Evolutionary conservation across 805 yeast species (phyloP).

Genomic region (Saccharomycopsis microspora): DNA sequence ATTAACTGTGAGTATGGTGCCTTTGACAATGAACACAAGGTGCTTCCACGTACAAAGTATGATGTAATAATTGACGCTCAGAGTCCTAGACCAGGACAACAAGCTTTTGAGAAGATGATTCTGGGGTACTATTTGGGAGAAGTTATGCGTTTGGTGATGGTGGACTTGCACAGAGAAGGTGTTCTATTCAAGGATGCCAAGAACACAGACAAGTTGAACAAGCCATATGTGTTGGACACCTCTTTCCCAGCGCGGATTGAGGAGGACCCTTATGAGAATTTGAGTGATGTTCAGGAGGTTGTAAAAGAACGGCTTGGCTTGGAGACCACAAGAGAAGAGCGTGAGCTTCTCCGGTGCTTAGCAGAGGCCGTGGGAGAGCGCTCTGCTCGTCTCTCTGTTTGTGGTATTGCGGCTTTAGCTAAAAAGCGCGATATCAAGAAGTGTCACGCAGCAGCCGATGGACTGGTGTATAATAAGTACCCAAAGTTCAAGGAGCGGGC

Average conservation of each 20-base stretch:
- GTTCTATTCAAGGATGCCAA: conserved; percentile 58
- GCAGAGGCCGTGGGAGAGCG: conserved; percentile 87
- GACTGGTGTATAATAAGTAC: conserved; percentile 89
- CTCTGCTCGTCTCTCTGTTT: conserved; percentile 83
- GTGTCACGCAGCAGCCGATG: conserved; percentile 91
- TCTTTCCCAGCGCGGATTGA: conserved; percentile 81
- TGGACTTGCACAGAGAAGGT: conserved; percentile 59
- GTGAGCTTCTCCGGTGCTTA: conserved; percentile 69
- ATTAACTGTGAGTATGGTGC: conserved; percentile 98
- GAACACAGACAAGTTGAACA: conserved; percentile 49
- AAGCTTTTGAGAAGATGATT: conserved; percentile 92
- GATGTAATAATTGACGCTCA: conserved; percentile 71
- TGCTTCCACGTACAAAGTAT: conserved; percentile 83
- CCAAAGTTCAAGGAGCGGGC: conserved; percentile 88
- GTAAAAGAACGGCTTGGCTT: conserved; percentile 51
- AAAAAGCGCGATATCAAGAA: conserved; percentile 63
- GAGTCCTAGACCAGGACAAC: conserved; percentile 95
- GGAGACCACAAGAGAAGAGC: conserved; percentile 62
- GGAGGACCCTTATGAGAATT: conserved; percentile 78
- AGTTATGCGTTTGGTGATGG: conserved; percentile 64
- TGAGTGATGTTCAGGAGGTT: conserved; percentile 60
- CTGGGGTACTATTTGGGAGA: conserved; percentile 96
- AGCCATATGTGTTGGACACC: conserved; percentile 74
- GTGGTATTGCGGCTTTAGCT: conserved; percentile 93
- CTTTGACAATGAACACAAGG: conserved; percentile 78